phyloP scores from a whole-genome alignment of 2,329 filamentous ascomycete species.

The Penicillium sp. region DNA sequence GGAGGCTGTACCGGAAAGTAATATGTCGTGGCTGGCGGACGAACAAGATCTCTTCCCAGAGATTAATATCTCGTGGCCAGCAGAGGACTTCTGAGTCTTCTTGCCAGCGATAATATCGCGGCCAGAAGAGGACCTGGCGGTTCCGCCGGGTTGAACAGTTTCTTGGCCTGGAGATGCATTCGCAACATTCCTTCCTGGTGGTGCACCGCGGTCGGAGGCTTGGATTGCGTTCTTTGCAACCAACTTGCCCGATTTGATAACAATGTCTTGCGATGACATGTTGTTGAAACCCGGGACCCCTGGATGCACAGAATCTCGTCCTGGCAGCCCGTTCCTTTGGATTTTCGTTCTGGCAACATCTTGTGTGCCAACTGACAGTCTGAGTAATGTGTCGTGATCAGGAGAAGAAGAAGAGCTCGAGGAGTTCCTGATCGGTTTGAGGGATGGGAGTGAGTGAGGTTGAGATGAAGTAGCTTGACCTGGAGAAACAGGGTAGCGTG shows the following conservation, averaged over 20 bases:
- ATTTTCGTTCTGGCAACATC: neutral
- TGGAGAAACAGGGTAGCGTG: constrained; percentile 8
- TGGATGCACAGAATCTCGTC: neutral
- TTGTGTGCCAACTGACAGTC: constrained; percentile 4
- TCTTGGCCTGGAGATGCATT: neutral
- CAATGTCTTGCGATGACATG: neutral
- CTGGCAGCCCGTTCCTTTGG: neutral
- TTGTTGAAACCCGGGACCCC: neutral
- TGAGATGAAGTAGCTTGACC: constrained; percentile 13
- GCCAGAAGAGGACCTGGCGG: neutral
- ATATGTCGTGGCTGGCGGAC: neutral
- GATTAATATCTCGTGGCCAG: neutral
- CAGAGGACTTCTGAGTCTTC: neutral
- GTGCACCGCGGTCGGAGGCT: neutral
- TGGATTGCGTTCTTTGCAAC: neutral
- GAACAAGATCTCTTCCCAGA: neutral
- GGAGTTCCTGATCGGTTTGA: constrained; percentile 6
- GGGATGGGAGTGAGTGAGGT: constrained; percentile 3
- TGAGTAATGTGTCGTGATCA: constrained; percentile 8
- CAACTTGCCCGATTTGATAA: neutral
- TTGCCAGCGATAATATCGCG: neutral
- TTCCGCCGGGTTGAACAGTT: neutral
- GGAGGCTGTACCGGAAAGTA: neutral
- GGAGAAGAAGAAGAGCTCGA: constrained; percentile 5
- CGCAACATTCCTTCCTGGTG: neutral